These are phyloP conservation scores for Penicillium turbatum DNA, from an alignment of 495 filamentous ascomycete genomes.

Conservation along the genomic window DNA sequence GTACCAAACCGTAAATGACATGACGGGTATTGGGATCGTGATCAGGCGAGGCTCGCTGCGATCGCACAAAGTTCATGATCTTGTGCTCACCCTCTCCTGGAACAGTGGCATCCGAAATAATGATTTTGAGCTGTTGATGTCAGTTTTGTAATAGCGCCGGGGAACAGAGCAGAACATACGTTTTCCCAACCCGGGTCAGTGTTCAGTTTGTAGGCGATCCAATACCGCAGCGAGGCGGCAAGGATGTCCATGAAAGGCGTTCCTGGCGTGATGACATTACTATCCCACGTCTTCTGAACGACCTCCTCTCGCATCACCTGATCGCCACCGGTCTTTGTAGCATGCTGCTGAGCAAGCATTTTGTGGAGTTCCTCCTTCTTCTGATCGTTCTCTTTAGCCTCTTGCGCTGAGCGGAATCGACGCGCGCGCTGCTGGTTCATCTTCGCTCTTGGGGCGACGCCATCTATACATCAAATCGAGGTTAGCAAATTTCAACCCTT, in stretches of 20 bases:
- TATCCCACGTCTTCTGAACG: conserved; percentile 89
- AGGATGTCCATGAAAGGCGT: conserved; percentile 99
- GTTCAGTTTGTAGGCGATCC: conserved; percentile 94
- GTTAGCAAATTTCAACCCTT: too few relatives aligned
- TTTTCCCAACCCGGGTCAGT: conserved; percentile 66
- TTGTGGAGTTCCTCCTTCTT: conserved; percentile 84
- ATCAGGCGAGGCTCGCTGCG: conserved; percentile 81
- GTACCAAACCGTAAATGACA: conserved; percentile 81
- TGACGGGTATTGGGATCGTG: conserved; percentile 96
- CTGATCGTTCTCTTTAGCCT: conserved; percentile 89
- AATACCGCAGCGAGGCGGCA: conserved; percentile 86
- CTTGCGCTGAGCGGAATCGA: conserved; percentile 87
- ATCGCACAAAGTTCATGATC: conserved; percentile 97
- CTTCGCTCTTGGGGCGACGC: conserved; percentile 89
- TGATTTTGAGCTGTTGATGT: conserved; percentile 69
- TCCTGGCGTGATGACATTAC: conserved; percentile 95
- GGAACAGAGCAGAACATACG: not conserved
- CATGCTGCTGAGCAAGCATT: conserved; percentile 66
- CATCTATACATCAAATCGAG: conserved; percentile 52
- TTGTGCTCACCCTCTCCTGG: conserved; percentile 99
- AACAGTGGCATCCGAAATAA: conserved; percentile 96
- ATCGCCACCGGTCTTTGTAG: conserved; percentile 48
- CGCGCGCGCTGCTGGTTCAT: conserved; percentile 96
- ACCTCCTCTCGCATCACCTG: conserved; percentile 59
- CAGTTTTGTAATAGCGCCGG: conserved; percentile 15